Percentiles rank a stretch among this genome's conserved stretches.
Evolutionary conservation across 1,139 yeast genomes (phyloP).

Genomic region (Candida sanyaensis): DNA sequence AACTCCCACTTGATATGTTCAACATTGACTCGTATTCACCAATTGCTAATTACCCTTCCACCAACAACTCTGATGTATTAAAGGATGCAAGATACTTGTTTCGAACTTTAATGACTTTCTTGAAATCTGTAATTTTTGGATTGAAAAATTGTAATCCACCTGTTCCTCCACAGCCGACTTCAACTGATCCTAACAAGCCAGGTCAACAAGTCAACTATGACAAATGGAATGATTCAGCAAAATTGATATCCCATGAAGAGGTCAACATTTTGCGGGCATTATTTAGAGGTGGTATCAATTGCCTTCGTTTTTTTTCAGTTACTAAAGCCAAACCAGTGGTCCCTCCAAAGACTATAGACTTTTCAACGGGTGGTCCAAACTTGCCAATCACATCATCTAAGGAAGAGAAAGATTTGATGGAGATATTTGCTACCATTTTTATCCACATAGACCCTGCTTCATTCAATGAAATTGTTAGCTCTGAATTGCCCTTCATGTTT

Average conservation of each 20-base stretch:
- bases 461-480: conserved; percentile 86
- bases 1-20: conserved; percentile 32
- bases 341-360: conserved; percentile 59
- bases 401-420: conserved; percentile 95
- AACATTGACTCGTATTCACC: conserved; percentile 44
- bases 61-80: conserved; percentile 59
- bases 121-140: conserved; percentile 89
- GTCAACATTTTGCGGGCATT: conserved; percentile 72
- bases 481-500: conserved; percentile 77
- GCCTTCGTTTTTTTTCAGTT: conserved; percentile 73
- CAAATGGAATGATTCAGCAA: conserved; percentile 85
- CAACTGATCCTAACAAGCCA: conserved; percentile 58
- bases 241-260: conserved; percentile 82
- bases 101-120: conserved; percentile 84
- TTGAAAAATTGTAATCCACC: conserved; percentile 90
- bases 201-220: conserved; percentile 57
- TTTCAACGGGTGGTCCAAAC: conserved; percentile 70
- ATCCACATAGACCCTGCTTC: conserved; percentile 95
- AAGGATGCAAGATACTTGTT: conserved; percentile 88
- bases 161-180: conserved; percentile 56
- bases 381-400: conserved; percentile 84
- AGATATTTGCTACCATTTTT: conserved; percentile 89
- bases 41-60: conserved; percentile 30
- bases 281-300: conserved; percentile 82
- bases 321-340: conserved; percentile 45